Conservation (phyloP, 495 filamentous ascomycete species). For the Geopyxis carbonaria region DNA sequence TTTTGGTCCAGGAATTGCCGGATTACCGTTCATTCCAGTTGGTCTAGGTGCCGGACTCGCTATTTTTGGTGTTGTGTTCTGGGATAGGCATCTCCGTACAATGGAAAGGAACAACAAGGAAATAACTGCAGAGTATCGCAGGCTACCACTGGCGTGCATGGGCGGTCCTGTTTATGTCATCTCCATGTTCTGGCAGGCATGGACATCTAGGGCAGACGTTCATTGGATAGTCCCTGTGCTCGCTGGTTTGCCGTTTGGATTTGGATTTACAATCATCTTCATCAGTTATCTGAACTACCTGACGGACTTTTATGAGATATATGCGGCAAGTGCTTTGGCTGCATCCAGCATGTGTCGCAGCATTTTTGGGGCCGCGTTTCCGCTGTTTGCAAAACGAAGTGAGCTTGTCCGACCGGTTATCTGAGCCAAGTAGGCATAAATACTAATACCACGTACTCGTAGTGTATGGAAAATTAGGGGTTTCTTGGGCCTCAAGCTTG, state of each 20-base stretch:
- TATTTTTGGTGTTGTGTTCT: constrained; percentile 37
- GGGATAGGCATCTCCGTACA: constrained; percentile 33
- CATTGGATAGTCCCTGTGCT: constrained; percentile 49
- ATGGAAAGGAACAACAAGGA: constrained; percentile 9
- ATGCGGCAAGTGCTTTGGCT: constrained; percentile 53
- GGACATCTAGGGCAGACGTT: constrained; percentile 39
- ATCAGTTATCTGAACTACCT: constrained; percentile 58
- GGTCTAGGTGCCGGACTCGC: constrained; percentile 31
- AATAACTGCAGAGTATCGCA: constrained; percentile 39
- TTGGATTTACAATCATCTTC: constrained; percentile 50
- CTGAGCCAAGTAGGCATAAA: not conserved
- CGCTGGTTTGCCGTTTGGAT: constrained; percentile 49
- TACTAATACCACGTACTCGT: not conserved
- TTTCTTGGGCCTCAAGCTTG: constrained; percentile 20
- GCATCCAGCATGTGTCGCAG: constrained; percentile 43
- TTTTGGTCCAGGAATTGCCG: constrained; percentile 30
- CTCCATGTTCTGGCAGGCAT: constrained; percentile 57
- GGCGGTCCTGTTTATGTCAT: constrained; percentile 46
- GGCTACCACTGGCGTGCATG: constrained; percentile 50
- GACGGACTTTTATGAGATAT: constrained; percentile 59
- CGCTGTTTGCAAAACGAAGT: constrained; percentile 25
- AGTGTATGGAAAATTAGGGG: constrained; percentile 17
- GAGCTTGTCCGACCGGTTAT: not conserved
- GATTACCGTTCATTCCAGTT: constrained; percentile 34
- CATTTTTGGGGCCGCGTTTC: constrained; percentile 45